Evolutionary conservation across 2,329 filamentous ascomycete species (phyloP), one percentile per base, ranked within the genome.

Genomic region (Verticillium longisporum): DNA sequence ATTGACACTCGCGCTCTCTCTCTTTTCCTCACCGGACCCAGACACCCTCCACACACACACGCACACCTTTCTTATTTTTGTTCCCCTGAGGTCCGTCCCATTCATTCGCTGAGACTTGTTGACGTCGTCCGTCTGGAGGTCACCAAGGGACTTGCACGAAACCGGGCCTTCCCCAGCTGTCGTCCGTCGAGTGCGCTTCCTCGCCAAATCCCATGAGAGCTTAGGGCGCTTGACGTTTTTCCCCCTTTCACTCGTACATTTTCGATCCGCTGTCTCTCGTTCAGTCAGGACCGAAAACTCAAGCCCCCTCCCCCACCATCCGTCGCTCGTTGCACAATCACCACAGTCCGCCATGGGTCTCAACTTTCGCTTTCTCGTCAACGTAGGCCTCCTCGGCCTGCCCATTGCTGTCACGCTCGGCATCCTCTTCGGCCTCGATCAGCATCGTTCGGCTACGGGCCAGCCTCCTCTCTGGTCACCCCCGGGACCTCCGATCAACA

Each of bases 391-490:
- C 57, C 66, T 84, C 63, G 76, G 76, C 64, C 70, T 84, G 62
- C 82, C 78, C 45, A 76, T 83, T 61, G 80, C 75, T 61, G 74
- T 76, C 60, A 81, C 80, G 9, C 65, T 83, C 34, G 81, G 79
- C 56, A 71, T 83, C 54, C 70, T 84, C 31, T 70, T 83, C 38
- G 80, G 79, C 10, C 68, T 84, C 38, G 76, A 83, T 62, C 72
- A 73, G n/a, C 71, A 75, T 55, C 75, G 78, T 50, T 66, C 71
- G 36, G 72, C 78, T 9, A 72, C 68, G 2, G 80, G 80, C 38
- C 72, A 78, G 60, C 62, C 71, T 37, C 77, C 78, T n/a, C 69
- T 82, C 33, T 82, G 82, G 68, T 70, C 70, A 36, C 66, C 64
- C 36, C 70, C 74, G 36, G 63, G 70, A 36, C 66, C 64, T 34